A percentile compares a stretch with the other conserved stretches of the same genome.
phyloP scores from a whole-genome alignment of 495 filamentous ascomycete genomes.

The Penicillium ucsense region DNA sequence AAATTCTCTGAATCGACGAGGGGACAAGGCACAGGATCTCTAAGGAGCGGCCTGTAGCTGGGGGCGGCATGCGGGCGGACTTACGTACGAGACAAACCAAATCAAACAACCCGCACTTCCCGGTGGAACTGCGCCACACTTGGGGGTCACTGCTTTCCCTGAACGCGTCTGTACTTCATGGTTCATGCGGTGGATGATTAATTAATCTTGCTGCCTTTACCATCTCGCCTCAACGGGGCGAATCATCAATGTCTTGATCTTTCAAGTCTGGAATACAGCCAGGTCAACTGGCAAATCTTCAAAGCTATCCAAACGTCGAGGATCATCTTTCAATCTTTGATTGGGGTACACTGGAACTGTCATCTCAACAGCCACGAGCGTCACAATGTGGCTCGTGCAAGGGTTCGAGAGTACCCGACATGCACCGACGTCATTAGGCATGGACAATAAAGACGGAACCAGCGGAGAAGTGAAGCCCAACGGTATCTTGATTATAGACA shows the following conservation, averaged over 20 bases:
- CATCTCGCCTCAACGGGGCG: conserved; percentile 4
- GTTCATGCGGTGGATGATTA: not conserved
- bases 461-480: conserved; percentile 1
- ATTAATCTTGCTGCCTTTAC: conserved; percentile 11
- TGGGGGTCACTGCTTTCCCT: not conserved
- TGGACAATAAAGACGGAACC: not conserved
- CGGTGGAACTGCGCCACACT: conserved; percentile 16
- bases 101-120: conserved; percentile 9
- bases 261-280: too few relatives aligned
- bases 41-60: conserved; percentile 8
- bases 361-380: conserved; percentile 1
- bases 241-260: not conserved
- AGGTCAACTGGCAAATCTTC: too few relatives aligned
- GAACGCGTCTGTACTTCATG: not conserved
- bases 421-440: conserved; percentile 25
- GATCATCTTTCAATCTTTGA: too few relatives aligned
- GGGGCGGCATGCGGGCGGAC: conserved; percentile 7
- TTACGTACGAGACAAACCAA: conserved; percentile 22
- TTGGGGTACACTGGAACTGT: too few relatives aligned
- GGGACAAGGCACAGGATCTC: conserved; percentile 7
- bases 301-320: too few relatives aligned
- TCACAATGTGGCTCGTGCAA: conserved; percentile 15
- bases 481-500: not conserved
- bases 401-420: conserved; percentile 12
- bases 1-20: conserved; percentile 6